Evolutionary conservation across 2,329 filamentous ascomycete genomes (phyloP), one percentile per base, ranked within the genome.

Genomic region (Ophiosphaerella narmari): DNA sequence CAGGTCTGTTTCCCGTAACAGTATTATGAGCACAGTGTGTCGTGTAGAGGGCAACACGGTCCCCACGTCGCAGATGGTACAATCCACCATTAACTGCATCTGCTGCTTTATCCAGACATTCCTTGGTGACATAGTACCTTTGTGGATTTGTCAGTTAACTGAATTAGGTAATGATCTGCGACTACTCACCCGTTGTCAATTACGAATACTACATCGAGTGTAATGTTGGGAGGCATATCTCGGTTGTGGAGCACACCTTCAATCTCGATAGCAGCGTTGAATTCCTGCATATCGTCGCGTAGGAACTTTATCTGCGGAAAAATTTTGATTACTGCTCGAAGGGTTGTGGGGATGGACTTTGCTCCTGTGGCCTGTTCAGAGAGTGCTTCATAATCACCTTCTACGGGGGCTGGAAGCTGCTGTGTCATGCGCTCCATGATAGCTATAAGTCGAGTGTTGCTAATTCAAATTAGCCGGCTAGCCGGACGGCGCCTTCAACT

Each of bases 141-240:
- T 18, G 37, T 2, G 13, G 4, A 6, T 31, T 29, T 11, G 36
- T 60, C 32, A 58, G 49, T 35, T 23, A 21, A 18, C 13, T 14
- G n/a, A 13, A 21, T 6, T 11, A 7, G 34, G 12, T n/a, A 24
- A 18, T 18, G 14, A 12, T 13, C 9, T 6, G n/a, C 7, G 7
- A 5, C 13, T 32, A 47, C 50, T 54, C 56, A 74, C 71, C 69
- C 67, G 43, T 74, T 75, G 50, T 75, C 72, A 31, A 75, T 54
- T 16, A 75, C 50, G 18, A 75, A 60, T 5, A 73, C 52, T 4
- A 74, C 49, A 54, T 74, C 71, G 14, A 75, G 52, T 7, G 50
- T 52, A 4, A 46, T 41, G 23, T 66, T 48, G 7, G 43, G 38
- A 33, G 64, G 54, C 23, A 46, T 12, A 13, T 46, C 51, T 5